These are phyloP conservation scores for Mycena rebaudengoi DNA, from an alignment of 768 basidiomycete species.

Conservation along the genomic window DNA sequence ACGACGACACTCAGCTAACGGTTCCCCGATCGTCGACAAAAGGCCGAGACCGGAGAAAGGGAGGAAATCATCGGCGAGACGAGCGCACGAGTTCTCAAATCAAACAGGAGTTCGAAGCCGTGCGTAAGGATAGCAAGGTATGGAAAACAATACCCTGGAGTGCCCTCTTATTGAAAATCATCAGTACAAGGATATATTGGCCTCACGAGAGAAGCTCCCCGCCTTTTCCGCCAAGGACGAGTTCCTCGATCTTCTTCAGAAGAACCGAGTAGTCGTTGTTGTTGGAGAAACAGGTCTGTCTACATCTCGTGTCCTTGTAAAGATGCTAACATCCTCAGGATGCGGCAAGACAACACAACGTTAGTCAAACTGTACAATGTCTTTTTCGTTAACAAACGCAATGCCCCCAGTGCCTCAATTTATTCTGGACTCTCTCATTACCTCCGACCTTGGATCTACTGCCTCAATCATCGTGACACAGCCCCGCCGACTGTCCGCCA, in stretches of 20 bases:
- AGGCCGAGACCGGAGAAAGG: conserved; percentile 25
- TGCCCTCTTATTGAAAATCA: not conserved
- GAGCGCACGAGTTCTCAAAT: conserved; percentile 57
- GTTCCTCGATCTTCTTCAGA: conserved; percentile 67
- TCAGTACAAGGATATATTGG: conserved; percentile 65
- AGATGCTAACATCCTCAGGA: conserved; percentile 47
- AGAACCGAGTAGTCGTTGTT: conserved; percentile 77
- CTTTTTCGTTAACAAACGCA: not conserved
- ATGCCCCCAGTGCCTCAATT: conserved; percentile 79
- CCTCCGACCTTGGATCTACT: conserved; percentile 62
- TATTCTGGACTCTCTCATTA: conserved; percentile 84
- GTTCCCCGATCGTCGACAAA: not conserved
- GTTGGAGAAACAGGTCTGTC: conserved; percentile 87
- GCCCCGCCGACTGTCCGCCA: conserved; percentile 71
- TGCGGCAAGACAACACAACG: conserved; percentile 93
- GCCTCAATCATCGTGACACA: conserved; percentile 89
- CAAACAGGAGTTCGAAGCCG: conserved; percentile 58
- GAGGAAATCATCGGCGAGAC: conserved; percentile 42
- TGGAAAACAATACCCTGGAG: not conserved
- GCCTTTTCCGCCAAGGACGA: conserved; percentile 74
- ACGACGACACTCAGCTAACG: conserved; percentile 8
- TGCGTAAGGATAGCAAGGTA: conserved; percentile 51
- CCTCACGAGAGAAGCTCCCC: conserved; percentile 69
- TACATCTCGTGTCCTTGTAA: not conserved
- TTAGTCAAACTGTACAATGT: conserved; percentile 39